A percentile compares a stretch with the other conserved stretches of the same genome.
Conservation (phyloP, 2,329 filamentous ascomycete genomes). For the Arthroderma uncinatum region DNA sequence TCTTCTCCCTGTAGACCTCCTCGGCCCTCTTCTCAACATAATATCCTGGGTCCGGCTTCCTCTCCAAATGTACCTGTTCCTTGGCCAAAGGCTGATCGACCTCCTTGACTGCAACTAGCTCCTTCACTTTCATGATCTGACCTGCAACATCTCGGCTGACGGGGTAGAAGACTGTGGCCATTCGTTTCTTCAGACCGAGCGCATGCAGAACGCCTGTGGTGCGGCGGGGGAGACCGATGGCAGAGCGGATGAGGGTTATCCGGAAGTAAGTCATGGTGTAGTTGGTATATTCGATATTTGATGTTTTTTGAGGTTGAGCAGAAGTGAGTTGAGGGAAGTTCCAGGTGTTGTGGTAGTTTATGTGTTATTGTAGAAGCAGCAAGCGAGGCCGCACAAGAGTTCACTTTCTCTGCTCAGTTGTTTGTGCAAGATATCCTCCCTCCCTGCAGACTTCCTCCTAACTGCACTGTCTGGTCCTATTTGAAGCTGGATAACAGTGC, state of each 20-base stretch:
- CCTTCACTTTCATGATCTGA: conserved; percentile 89
- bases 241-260: conserved; percentile 78
- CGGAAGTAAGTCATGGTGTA: conserved; percentile 66
- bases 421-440: too few relatives aligned
- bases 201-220: conserved; percentile 71
- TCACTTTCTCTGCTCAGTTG: too few relatives aligned
- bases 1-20: conserved; percentile 19
- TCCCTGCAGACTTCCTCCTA: too few relatives aligned
- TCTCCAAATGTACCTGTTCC: conserved; percentile 56
- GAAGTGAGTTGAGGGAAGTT: background rate
- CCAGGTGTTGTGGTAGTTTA: background rate
- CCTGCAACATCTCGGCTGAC: conserved; percentile 71
- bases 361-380: background rate
- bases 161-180: conserved; percentile 80
- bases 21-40: conserved; percentile 54
- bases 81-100: conserved; percentile 55
- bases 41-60: conserved; percentile 69
- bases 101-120: conserved; percentile 73
- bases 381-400: too few relatives aligned
- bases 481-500: too few relatives aligned
- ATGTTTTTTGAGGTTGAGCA: background rate
- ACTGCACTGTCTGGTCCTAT: too few relatives aligned
- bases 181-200: conserved; percentile 73
- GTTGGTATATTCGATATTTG: background rate
- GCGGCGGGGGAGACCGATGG: conserved; percentile 75